phyloP scores from a whole-genome alignment of 164 flowering plant species.

The Stephania cephalantha region DNA sequence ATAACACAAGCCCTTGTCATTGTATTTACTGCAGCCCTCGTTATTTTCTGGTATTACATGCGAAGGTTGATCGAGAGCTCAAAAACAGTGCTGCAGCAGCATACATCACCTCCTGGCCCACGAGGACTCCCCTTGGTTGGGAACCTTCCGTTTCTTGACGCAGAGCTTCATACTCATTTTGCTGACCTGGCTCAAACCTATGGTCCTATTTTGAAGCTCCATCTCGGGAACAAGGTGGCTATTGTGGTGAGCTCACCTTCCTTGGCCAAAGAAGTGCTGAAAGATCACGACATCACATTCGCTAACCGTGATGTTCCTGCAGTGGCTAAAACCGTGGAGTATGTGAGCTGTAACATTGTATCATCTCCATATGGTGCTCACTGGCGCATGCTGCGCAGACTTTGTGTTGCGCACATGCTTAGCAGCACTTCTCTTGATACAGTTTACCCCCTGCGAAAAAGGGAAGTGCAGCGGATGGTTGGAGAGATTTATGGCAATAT shows the following conservation, averaged over 20 bases:
- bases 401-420: constrained; percentile 25
- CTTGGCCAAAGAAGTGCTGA: constrained; percentile 31
- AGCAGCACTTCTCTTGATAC: constrained; percentile 21
- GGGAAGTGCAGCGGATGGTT: constrained; percentile 20
- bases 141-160: constrained; percentile 36
- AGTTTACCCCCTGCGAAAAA: constrained; percentile 13
- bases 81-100: not conserved
- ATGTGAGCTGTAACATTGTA: constrained; percentile 35
- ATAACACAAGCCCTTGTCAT: not conserved
- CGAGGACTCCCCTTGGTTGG: constrained; percentile 42
- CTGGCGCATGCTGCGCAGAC: constrained; percentile 34
- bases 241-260: constrained; percentile 39
- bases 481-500: constrained; percentile 4
- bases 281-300: constrained; percentile 38
- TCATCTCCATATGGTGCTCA: constrained; percentile 40
- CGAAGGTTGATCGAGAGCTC: not conserved
- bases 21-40: not conserved
- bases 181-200: constrained; percentile 25
- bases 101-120: constrained; percentile 41
- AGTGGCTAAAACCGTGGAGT: constrained; percentile 17
- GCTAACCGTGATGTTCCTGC: constrained; percentile 47
- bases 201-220: constrained; percentile 39
- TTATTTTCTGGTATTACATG: not conserved
- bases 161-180: constrained; percentile 39
- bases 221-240: constrained; percentile 33